phyloP scores from a whole-genome alignment of 2,329 filamentous ascomycete species.

The Beauveria medogensis region DNA sequence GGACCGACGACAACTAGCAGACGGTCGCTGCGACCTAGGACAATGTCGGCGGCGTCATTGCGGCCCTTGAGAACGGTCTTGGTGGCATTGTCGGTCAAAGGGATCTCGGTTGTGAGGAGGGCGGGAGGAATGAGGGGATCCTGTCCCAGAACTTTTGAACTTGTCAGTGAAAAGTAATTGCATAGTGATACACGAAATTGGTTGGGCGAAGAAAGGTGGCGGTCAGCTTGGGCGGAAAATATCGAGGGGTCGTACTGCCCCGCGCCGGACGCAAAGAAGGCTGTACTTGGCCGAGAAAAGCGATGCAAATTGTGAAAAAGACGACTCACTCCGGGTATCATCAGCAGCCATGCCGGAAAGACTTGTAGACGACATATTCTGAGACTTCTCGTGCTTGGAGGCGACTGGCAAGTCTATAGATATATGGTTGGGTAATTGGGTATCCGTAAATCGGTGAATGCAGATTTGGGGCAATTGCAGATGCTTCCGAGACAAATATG shows the following conservation, averaged over 20 bases:
- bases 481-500: neutral
- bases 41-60: conserved; percentile 61
- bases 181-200: neutral
- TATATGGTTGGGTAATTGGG: neutral
- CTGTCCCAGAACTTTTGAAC: conserved; percentile 70
- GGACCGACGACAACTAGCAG: conserved; percentile 92
- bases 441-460: conserved; percentile 7
- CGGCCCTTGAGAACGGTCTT: conserved; percentile 65
- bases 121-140: conserved; percentile 87
- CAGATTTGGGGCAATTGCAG: neutral
- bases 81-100: conserved; percentile 54
- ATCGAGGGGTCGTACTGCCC: neutral
- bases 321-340: conserved; percentile 34
- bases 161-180: neutral
- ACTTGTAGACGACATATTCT: conserved; percentile 30
- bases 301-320: neutral
- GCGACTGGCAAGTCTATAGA: neutral
- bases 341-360: conserved; percentile 35
- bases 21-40: conserved; percentile 73
- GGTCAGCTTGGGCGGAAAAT: neutral
- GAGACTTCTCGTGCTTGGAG: neutral
- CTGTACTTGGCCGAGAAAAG: neutral
- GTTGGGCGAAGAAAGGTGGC: neutral
- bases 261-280: neutral
- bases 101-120: conserved; percentile 79